These are phyloP conservation scores for Trypanosoma boissoni DNA, from an alignment of 208 protist species.

Conservation along the genomic window DNA sequence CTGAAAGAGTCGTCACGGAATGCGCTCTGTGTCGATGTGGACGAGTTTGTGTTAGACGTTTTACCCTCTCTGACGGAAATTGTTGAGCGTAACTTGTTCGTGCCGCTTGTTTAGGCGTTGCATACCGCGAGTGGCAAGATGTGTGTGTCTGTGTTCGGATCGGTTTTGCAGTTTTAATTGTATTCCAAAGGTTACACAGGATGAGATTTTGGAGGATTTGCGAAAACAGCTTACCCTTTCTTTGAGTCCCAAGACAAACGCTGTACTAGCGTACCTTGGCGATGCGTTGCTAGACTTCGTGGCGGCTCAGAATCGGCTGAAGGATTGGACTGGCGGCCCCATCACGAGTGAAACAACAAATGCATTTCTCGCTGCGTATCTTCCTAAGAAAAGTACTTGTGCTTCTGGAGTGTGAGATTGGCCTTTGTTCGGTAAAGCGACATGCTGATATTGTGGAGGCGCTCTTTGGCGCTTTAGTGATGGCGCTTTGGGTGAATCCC, in stretches of 20 bases:
- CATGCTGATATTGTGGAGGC: slow-evolving; percentile 48
- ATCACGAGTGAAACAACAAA: slow-evolving; percentile 24
- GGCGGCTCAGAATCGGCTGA: slow-evolving; percentile 9
- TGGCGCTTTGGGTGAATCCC: slow-evolving; percentile 45
- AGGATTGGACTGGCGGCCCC: slow-evolving; percentile 26
- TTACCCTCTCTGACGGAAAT: slow-evolving; percentile 7
- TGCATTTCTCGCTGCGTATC: slow-evolving; percentile 14
- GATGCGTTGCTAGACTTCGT: slow-evolving; percentile 53
- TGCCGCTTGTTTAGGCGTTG: no score
- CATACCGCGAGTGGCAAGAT: background rate
- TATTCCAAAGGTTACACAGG: background rate
- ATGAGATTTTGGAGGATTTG: slow-evolving; percentile 6
- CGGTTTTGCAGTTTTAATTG: background rate
- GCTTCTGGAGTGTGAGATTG: slow-evolving; percentile 22
- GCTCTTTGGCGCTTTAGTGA: slow-evolving; percentile 44
- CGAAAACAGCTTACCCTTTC: slow-evolving; percentile 27
- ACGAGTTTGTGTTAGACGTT: slow-evolving; percentile 5
- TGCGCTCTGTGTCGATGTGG: background rate
- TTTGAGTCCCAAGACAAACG: slow-evolving; percentile 25
- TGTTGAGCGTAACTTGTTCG: slow-evolving; percentile 16
- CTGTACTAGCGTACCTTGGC: slow-evolving; percentile 44
- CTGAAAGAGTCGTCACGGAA: background rate
- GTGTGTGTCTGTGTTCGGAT: background rate
- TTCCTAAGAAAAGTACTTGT: slow-evolving; percentile 27
- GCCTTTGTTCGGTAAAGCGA: slow-evolving; percentile 35